Base-by-base conservation (phyloP, 2,329 filamentous ascomycete genomes). In the Ambrosiella beaveri region DNA sequence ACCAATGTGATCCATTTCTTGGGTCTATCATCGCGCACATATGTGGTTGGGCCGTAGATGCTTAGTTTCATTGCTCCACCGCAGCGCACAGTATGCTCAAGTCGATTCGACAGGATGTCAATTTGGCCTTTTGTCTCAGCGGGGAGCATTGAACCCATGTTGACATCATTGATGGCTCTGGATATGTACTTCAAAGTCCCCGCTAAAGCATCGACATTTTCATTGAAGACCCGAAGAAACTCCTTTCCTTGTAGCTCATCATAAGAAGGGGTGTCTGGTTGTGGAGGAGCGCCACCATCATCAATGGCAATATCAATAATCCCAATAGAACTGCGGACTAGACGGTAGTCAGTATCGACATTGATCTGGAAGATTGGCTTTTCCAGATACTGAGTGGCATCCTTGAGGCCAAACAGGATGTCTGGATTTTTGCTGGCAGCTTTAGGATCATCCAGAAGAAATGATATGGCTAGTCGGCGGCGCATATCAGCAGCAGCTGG, bases 121-220 rank as follows among this genome's bases (percentile, higher is more conserved):
- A 95, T 74, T 9, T 77, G 75, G 57, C 82, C 81, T 69, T 95
- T 95, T 11, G 86, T 81, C 65, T 94, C 82, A 37, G 86, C 85
- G 37, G 86, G 78, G 13, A 78, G 77, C 59, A 93, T 74, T 64
- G 85, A 81, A 19, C 81, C 81, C 50, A 87, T 84, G 45, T 86
- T 87, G 1, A 82, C 77, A 65, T 89, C 86, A 60, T 83, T 77
- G 64, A 95, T 94, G 44, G 76, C 76, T 59, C 73, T 72, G 68
- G 74, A 75, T 38, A 82, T 70, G 13, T 70, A 67, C 62, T 82
- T 80, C 56, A 94, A 72, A 39, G 72, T 73, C 15, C 70, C 69
- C 1, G 80, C 75, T 3, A 95, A 73, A 19, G 70, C 72, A 68
- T 95, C 89, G 39, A 95, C 73, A 9, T 81, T 74, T 5, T 71